phyloP scores from a whole-genome alignment of 2,329 filamentous ascomycete genomes.

The Pestalotiopsis sp. region DNA sequence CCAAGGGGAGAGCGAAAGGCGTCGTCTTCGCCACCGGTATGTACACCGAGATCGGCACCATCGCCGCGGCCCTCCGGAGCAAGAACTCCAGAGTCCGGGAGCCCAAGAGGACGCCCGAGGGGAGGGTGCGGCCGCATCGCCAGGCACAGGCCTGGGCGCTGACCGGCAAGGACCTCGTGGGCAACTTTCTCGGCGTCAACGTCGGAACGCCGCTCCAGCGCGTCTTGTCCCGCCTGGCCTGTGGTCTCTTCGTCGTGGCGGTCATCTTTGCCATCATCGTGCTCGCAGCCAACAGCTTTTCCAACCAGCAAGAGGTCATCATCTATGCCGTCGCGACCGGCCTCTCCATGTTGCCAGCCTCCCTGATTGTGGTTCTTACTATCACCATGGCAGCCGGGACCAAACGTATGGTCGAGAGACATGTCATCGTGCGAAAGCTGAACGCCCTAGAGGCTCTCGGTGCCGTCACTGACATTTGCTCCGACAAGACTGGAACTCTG shows the following conservation, averaged over 20 bases:
- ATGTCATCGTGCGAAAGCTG: conserved; percentile 62
- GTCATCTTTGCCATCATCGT: conserved; percentile 72
- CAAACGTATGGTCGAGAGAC: conserved; percentile 58
- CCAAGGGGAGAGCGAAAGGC: conserved; percentile 62
- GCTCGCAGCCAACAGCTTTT: conserved; percentile 64
- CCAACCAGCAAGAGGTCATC: conserved; percentile 60
- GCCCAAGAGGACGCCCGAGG: conserved; percentile 55
- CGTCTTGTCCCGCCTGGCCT: conserved; percentile 69
- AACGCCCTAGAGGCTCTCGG: conserved; percentile 63
- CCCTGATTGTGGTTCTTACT: conserved; percentile 67
- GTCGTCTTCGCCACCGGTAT: conserved; percentile 64
- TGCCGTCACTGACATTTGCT: conserved; percentile 61
- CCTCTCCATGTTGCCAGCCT: conserved; percentile 64
- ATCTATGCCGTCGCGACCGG: conserved; percentile 64
- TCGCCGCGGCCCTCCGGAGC: conserved; percentile 62
- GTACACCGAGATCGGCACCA: conserved; percentile 66
- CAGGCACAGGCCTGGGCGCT: conserved; percentile 49
- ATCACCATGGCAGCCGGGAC: conserved; percentile 67
- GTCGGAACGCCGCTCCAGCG: conserved; percentile 72
- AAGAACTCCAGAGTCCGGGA: conserved; percentile 54
- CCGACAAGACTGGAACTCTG: conserved; percentile 62
- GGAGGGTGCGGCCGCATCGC: conserved; percentile 54
- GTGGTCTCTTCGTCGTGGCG: conserved; percentile 68
- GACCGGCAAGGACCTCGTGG: conserved; percentile 61
- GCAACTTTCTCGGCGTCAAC: conserved; percentile 68